Evolutionary conservation across 2,329 filamentous ascomycete genomes (phyloP).

Genomic region (Fusarium torulosum): DNA sequence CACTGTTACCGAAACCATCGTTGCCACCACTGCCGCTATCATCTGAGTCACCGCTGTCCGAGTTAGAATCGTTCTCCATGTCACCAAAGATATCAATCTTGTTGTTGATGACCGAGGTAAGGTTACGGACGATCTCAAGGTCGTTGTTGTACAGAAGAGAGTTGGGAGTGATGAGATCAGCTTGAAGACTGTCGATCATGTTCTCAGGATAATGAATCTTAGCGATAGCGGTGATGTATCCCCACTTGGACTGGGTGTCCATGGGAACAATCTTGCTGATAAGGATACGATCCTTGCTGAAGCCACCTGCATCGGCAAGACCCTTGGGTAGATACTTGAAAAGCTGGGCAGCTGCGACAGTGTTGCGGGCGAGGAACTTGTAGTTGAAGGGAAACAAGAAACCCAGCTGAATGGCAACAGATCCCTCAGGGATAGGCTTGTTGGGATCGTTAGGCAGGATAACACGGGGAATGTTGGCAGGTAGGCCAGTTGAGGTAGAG

Average conservation of each 20-base stretch:
- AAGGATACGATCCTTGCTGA: slow-evolving; percentile 67
- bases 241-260: slow-evolving; percentile 75
- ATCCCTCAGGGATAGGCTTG: slow-evolving; percentile 68
- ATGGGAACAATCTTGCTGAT: slow-evolving; percentile 82
- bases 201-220: slow-evolving; percentile 77
- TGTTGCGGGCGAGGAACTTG: slow-evolving; percentile 78
- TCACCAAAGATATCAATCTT: slow-evolving; percentile 68
- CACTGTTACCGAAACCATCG: slow-evolving; percentile 58
- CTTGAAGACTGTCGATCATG: slow-evolving; percentile 74
- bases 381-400: slow-evolving; percentile 88
- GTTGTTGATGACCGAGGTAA: slow-evolving; percentile 87
- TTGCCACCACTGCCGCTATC: slow-evolving; percentile 55
- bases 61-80: slow-evolving; percentile 54
- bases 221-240: slow-evolving; percentile 84
- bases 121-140: slow-evolving; percentile 72
- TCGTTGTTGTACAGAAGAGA: slow-evolving; percentile 81
- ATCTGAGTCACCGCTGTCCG: slow-evolving; percentile 47
- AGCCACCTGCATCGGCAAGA: slow-evolving; percentile 72
- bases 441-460: slow-evolving; percentile 77
- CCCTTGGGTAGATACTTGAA: slow-evolving; percentile 82
- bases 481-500: slow-evolving; percentile 66
- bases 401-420: slow-evolving; percentile 82
- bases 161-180: slow-evolving; percentile 77
- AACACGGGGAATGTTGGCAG: slow-evolving; percentile 76
- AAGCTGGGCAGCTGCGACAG: slow-evolving; percentile 84